These are phyloP conservation scores for Schoenoplectus triqueter DNA, from an alignment of 202 grass and related monocot species.

Conservation along the genomic window DNA sequence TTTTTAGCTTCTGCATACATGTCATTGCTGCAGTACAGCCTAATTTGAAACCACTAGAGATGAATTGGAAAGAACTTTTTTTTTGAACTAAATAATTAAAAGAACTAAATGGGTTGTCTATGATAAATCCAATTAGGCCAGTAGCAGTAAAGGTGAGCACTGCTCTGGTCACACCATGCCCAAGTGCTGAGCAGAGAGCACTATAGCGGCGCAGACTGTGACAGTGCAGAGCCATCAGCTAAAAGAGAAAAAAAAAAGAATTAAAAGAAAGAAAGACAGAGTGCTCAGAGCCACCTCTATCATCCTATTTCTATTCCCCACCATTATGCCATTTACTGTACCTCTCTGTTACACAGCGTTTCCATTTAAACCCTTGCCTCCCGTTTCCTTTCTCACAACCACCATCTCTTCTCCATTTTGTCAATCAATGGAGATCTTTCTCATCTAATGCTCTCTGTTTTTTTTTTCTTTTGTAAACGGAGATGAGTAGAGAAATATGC, in stretches of 20 bases:
- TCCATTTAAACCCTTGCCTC: conserved; percentile 22
- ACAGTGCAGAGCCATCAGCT: conserved; percentile 10
- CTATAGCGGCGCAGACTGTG: conserved; percentile 39
- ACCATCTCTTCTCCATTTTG: not conserved
- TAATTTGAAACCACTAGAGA: not conserved
- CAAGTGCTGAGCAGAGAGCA: conserved; percentile 16
- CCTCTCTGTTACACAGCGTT: not conserved
- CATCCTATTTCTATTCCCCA: not conserved
- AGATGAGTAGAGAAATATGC: conserved; percentile 1
- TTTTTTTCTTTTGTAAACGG: not conserved
- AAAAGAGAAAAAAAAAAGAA: not conserved
- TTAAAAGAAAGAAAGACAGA: not conserved
- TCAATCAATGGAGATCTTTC: not conserved
- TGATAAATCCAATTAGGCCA: conserved; percentile 26
- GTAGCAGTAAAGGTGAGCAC: not conserved
- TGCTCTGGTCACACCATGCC: conserved; percentile 22
- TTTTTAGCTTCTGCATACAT: not conserved
- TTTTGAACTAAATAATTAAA: not conserved
- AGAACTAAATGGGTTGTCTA: conserved; percentile 19
- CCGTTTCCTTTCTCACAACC: not conserved
- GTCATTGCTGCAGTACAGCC: no score
- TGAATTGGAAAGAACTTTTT: not conserved
- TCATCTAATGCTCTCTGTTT: not conserved
- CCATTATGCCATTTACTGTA: conserved; percentile 24
- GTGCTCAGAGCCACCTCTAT: conserved; percentile 5